A percentile compares a stretch with the other conserved stretches of the same genome.
Conservation (phyloP, 2,329 filamentous ascomycete genomes). For the Diaporthe humulicola region DNA sequence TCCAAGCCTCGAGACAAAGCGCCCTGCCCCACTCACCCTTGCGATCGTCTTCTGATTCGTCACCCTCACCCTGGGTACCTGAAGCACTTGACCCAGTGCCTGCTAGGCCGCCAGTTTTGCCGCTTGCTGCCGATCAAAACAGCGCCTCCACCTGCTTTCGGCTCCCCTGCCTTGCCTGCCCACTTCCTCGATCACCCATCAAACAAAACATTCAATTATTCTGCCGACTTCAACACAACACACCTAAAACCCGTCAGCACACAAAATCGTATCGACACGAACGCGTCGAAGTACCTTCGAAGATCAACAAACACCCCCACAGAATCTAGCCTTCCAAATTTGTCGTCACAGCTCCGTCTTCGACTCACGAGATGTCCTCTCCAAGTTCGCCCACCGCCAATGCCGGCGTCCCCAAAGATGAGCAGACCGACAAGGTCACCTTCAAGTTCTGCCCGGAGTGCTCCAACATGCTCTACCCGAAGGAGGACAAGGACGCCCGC, state of each 20-base stretch:
- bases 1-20: slow-evolving; percentile 2
- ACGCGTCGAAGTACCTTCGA: not conserved
- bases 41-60: slow-evolving; percentile 37
- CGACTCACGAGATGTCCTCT: slow-evolving; percentile 63
- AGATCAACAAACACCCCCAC: not conserved
- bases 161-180: not conserved
- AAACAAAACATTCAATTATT: slow-evolving; percentile 13
- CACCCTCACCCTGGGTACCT: not conserved
- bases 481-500: slow-evolving; percentile 88
- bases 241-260: not conserved
- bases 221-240: not conserved
- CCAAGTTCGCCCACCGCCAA: slow-evolving; percentile 64
- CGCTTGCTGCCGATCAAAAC: slow-evolving; percentile 24
- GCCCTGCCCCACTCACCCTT: slow-evolving; percentile 15
- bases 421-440: slow-evolving; percentile 90
- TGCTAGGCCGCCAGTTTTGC: not conserved
- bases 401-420: slow-evolving; percentile 62
- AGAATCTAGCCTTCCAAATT: slow-evolving; percentile 1
- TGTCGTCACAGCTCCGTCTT: slow-evolving; percentile 28
- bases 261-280: not conserved
- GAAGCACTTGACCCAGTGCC: not conserved
- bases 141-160: slow-evolving; percentile 8
- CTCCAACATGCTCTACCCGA: slow-evolving; percentile 97
- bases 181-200: slow-evolving; percentile 5
- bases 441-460: slow-evolving; percentile 99